A percentile compares a stretch with the other conserved stretches of the same genome.
These are phyloP conservation scores for Neonectria ditissima DNA, from an alignment of 2,329 filamentous ascomycete species.

Conservation along the genomic window DNA sequence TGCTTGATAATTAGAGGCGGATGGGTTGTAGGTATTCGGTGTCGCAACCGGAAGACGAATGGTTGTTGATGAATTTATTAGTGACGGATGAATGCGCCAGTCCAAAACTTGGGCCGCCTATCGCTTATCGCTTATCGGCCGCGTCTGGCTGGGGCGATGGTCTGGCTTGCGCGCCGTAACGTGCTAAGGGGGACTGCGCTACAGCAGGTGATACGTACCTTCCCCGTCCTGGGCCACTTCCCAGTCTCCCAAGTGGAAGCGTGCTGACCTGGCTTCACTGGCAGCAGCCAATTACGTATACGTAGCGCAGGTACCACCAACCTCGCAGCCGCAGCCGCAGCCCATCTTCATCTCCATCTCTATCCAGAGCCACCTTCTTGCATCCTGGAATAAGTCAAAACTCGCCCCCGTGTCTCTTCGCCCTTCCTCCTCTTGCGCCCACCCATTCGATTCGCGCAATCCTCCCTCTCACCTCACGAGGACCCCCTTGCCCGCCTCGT, in stretches of 20 bases:
- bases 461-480: background rate
- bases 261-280: conserved; percentile 45
- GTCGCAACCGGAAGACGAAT: conserved; percentile 8
- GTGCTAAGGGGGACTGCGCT: background rate
- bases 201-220: background rate
- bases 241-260: conserved; percentile 12
- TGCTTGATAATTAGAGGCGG: conserved; percentile 7
- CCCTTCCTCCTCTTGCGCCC: conserved; percentile 5
- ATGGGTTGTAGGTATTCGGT: conserved; percentile 3
- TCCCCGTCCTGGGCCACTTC: background rate
- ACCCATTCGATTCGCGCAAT: background rate
- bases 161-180: background rate
- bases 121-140: conserved; percentile 21
- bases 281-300: conserved; percentile 45
- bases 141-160: conserved; percentile 7
- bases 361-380: conserved; percentile 19
- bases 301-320: conserved; percentile 24
- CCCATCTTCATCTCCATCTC: conserved; percentile 12
- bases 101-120: conserved; percentile 10
- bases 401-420: background rate
- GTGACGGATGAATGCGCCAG: background rate
- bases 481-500: conserved; percentile 6
- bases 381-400: conserved; percentile 22
- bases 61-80: conserved; percentile 31
- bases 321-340: conserved; percentile 3